phyloP scores from a whole-genome alignment of 148 eudicot genomes.

The Talinum fruticosum region DNA sequence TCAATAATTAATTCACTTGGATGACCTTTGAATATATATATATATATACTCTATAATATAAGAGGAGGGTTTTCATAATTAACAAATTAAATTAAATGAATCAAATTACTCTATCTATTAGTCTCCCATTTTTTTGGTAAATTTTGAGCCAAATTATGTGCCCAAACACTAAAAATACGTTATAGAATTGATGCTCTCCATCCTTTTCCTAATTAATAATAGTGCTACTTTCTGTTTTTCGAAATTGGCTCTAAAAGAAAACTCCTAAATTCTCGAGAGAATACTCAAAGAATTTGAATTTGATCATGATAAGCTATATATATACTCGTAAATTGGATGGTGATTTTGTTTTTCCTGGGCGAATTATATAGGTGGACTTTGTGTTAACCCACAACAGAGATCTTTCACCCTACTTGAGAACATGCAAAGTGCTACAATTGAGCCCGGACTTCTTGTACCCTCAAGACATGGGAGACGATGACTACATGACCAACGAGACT shows the following conservation, averaged over 20 bases:
- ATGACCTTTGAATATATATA: too few species aligned
- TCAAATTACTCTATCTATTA: neutral
- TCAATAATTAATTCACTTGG: too few species aligned
- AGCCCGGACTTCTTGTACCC: slow-evolving; percentile 88
- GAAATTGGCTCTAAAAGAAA: neutral
- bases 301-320: too few species aligned
- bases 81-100: neutral
- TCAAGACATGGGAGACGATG: slow-evolving; percentile 54
- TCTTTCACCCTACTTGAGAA: slow-evolving; percentile 68
- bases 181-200: neutral
- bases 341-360: neutral
- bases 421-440: slow-evolving; percentile 69
- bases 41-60: too few species aligned
- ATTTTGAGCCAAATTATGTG: neutral
- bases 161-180: neutral
- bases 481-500: slow-evolving; percentile 60
- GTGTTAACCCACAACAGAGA: slow-evolving; percentile 75
- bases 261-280: too few species aligned
- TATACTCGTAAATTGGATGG: neutral
- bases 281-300: too few species aligned
- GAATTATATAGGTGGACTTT: slow-evolving; percentile 66
- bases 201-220: neutral
- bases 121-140: neutral
- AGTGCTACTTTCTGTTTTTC: neutral
- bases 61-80: too few species aligned